Conservation (phyloP, 2,329 filamentous ascomycete species). For the Pseudogymnoascus sp. region DNA sequence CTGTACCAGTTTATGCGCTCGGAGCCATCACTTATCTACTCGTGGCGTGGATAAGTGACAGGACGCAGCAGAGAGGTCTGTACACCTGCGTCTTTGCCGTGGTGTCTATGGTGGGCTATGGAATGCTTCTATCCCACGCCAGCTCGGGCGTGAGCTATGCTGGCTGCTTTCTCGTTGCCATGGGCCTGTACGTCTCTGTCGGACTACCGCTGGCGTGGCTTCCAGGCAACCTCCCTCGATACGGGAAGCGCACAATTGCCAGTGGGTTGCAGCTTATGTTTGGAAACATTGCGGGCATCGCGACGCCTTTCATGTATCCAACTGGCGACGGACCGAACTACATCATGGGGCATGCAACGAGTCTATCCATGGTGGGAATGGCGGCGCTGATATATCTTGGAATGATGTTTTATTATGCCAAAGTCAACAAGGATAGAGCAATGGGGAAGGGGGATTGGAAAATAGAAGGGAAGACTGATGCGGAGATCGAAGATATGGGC, state of each 20-base stretch:
- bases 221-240: slow-evolving; percentile 48
- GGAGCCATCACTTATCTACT: slow-evolving; percentile 53
- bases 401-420: slow-evolving; percentile 26
- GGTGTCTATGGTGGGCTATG: slow-evolving; percentile 48
- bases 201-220: slow-evolving; percentile 30
- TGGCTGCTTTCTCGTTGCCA: slow-evolving; percentile 51
- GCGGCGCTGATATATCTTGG: slow-evolving; percentile 25
- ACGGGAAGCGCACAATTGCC: slow-evolving; percentile 51
- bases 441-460: slow-evolving; percentile 32
- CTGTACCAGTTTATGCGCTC: slow-evolving; percentile 57
- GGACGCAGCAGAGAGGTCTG: slow-evolving; percentile 45
- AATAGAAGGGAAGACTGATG: slow-evolving; percentile 33
- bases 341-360: slow-evolving; percentile 42
- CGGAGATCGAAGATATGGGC: slow-evolving; percentile 36
- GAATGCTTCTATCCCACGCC: slow-evolving; percentile 43
- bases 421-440: slow-evolving; percentile 30
- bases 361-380: slow-evolving; percentile 38
- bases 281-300: slow-evolving; percentile 51
- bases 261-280: slow-evolving; percentile 50
- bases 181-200: slow-evolving; percentile 43
- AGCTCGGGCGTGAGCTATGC: slow-evolving; percentile 48
- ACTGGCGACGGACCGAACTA: slow-evolving; percentile 36
- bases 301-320: slow-evolving; percentile 48
- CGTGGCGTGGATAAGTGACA: slow-evolving; percentile 49
- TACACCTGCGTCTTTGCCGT: slow-evolving; percentile 44